A percentile compares a stretch with the other conserved stretches of the same genome.
Evolutionary conservation across 2,329 filamentous ascomycete genomes (phyloP).

Genomic region (Pyrenochaeta sp.): DNA sequence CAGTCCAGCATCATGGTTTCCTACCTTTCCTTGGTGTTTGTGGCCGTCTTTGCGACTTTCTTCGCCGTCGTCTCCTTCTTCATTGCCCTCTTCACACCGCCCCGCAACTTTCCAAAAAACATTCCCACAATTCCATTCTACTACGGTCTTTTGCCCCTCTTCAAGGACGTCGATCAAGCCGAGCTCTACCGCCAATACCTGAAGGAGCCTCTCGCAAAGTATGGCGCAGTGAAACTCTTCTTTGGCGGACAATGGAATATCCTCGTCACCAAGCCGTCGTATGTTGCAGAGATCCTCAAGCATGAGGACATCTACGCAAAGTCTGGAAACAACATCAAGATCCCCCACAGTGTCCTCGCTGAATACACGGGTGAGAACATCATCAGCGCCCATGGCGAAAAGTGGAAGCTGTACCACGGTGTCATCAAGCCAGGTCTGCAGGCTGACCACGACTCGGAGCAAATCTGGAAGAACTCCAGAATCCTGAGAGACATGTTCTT

Average conservation of each 20-base stretch:
- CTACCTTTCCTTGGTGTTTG: constrained; percentile 31
- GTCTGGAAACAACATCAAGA: constrained; percentile 43
- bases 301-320: constrained; percentile 44
- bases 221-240: constrained; percentile 60
- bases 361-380: constrained; percentile 46
- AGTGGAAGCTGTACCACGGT: constrained; percentile 40
- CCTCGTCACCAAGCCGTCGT: constrained; percentile 55
- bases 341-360: constrained; percentile 41
- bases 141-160: constrained; percentile 54
- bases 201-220: constrained; percentile 47
- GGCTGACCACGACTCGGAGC: constrained; percentile 31
- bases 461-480: constrained; percentile 34
- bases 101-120: constrained; percentile 41
- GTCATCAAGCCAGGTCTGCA: constrained; percentile 44
- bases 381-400: constrained; percentile 41
- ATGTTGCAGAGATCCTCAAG: constrained; percentile 52
- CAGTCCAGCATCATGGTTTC: constrained; percentile 26
- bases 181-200: constrained; percentile 53
- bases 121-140: constrained; percentile 58
- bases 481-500: constrained; percentile 39
- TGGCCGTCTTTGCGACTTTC: constrained; percentile 24
- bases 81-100: constrained; percentile 35
- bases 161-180: constrained; percentile 55
- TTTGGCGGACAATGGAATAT: constrained; percentile 61
- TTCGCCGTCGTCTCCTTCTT: constrained; percentile 32